Base-by-base conservation (phyloP, 352 stramenopile genomes). In the Elongisporangium anandrum region DNA sequence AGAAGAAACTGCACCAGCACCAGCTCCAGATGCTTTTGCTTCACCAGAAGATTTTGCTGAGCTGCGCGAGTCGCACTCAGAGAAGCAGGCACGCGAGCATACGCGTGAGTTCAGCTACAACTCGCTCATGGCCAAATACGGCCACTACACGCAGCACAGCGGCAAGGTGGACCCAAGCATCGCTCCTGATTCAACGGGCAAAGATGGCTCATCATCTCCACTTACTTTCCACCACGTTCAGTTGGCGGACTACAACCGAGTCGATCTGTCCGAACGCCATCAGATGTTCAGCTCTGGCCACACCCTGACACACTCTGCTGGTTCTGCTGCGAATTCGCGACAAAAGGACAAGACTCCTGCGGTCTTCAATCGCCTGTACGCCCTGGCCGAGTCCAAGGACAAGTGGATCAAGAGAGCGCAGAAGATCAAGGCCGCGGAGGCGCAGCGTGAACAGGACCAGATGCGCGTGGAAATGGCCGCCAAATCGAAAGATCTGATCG, bases 381-480 rank as follows among this genome's bases (percentile, higher is more conserved):
- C 84, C 13, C 66, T 94, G 19, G 84, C 84, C 29, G 78, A 87
- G 53, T 75, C 79, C 7, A 81, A 81, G 50, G 72, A 88, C 50
- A 90, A 90, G 58, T 94, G 84, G 84, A 82, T 88, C 47, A 63
- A 81, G 17, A 78, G 80, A 2, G 79, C 81, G 4, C 79, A 88
- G 56, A 88, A 88, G 68, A 69, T 72, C 20, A 90, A 90, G 52
- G 72, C 78, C 5, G 57, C 73, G 8, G 82, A 92, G 52, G 69
- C 79, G 50, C 69, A 73, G 50, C 64, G 70, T 10, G 72, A 87
- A 53, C 60, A 85, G 56, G 57, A 76, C 21, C 60, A 69, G 56
- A 63, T 64, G 51, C 78, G 73, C 50, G 64, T 85, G 2, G 61
- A 83, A 41, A 81, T 92, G 64, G 77, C 78, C 12, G 68, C 74